These are phyloP conservation scores for Neocucurbitaria cava DNA, from an alignment of 2,329 filamentous ascomycete genomes.

Conservation along the genomic window DNA sequence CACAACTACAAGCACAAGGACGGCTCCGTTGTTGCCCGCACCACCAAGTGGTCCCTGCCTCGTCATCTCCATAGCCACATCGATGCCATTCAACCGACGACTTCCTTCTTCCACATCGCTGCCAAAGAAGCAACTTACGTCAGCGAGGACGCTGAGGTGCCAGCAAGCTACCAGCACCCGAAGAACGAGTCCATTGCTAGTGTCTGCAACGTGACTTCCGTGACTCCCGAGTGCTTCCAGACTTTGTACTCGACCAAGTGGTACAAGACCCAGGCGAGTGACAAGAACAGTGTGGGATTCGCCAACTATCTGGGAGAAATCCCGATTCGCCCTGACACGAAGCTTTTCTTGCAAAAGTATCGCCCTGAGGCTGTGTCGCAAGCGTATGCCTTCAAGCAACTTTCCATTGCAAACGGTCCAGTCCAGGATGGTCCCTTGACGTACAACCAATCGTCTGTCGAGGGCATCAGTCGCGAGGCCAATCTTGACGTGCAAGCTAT, in stretches of 20 bases:
- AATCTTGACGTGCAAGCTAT: constrained; percentile 71
- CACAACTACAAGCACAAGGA: constrained; percentile 61
- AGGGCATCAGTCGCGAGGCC: constrained; percentile 60
- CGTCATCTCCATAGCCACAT: constrained; percentile 64
- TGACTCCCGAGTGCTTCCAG: constrained; percentile 62
- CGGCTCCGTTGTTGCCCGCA: constrained; percentile 60
- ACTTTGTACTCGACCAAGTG: constrained; percentile 62
- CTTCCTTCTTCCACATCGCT: constrained; percentile 58
- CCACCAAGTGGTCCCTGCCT: constrained; percentile 66
- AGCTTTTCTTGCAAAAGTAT: constrained; percentile 63
- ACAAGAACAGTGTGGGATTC: constrained; percentile 56
- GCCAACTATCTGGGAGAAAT: constrained; percentile 59
- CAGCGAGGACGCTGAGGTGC: constrained; percentile 28
- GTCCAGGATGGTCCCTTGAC: constrained; percentile 54
- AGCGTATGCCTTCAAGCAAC: constrained; percentile 63
- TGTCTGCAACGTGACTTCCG: constrained; percentile 59
- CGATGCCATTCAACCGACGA: constrained; percentile 67
- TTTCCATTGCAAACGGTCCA: constrained; percentile 63
- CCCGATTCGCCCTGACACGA: constrained; percentile 62
- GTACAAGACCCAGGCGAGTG: constrained; percentile 56
- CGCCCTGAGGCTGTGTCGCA: constrained; percentile 57
- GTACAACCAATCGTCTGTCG: constrained; percentile 30
- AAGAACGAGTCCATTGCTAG: constrained; percentile 42
- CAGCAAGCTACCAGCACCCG: constrained; percentile 35
- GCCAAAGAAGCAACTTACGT: constrained; percentile 34